Percentiles rank a stretch among this genome's conserved stretches.
These are phyloP conservation scores for Phalaenopsis hybrid DNA, from an alignment of 116 monocot species.

Conservation along the genomic window DNA sequence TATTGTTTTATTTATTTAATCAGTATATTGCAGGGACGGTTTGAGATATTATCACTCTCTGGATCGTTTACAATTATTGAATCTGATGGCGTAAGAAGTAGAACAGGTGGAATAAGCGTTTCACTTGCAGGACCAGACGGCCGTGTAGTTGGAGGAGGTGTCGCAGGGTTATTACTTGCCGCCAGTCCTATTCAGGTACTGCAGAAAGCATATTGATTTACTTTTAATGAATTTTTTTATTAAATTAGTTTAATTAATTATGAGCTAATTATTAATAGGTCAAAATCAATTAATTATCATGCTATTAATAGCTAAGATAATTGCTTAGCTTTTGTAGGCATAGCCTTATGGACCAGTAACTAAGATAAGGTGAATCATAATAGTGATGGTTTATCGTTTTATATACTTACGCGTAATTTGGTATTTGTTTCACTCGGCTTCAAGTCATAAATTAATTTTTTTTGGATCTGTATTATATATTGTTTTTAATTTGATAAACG, in stretches of 20 bases:
- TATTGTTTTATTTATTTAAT: not conserved
- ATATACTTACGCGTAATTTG: no score
- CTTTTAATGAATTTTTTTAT: not conserved
- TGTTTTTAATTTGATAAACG: no score
- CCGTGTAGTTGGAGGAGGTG: constrained; percentile 57
- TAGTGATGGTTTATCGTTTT: no score
- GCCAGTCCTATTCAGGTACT: constrained; percentile 65
- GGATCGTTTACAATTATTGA: constrained; percentile 50
- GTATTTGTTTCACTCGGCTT: no score
- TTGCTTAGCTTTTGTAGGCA: not conserved
- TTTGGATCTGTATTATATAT: no score
- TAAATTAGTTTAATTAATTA: not conserved
- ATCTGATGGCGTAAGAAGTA: constrained; percentile 35
- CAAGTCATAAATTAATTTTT: no score
- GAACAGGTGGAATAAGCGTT: constrained; percentile 59
- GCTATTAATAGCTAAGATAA: not conserved
- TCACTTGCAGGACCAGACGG: constrained; percentile 67
- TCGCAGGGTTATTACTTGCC: constrained; percentile 54
- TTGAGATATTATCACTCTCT: constrained; percentile 58
- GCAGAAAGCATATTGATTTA: not conserved
- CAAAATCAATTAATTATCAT: not conserved
- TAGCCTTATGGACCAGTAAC: not conserved
- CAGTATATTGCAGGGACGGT: constrained; percentile 29
- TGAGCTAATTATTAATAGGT: not conserved
- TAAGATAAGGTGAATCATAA: no score